A percentile compares a stretch with the other conserved stretches of the same genome.
These are phyloP conservation scores for Debaryomyces maramus DNA, from an alignment of 805 yeast species.

Conservation along the genomic window DNA sequence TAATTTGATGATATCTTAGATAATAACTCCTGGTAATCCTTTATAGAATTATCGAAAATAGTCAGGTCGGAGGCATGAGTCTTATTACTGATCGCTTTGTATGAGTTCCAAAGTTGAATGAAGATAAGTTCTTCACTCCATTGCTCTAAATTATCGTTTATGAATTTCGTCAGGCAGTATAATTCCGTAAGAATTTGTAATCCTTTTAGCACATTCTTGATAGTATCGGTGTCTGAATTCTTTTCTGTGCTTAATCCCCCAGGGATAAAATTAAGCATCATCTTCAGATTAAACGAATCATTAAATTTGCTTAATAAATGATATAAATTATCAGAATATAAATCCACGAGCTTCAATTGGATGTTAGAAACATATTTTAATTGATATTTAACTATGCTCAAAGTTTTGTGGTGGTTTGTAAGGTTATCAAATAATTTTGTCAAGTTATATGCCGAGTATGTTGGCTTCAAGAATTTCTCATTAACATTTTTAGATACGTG, in stretches of 20 bases:
- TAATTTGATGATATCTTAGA: constrained; percentile 20
- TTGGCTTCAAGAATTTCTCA: constrained; percentile 42
- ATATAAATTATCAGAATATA: constrained; percentile 45
- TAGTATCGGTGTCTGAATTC: constrained; percentile 19
- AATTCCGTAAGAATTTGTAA: constrained; percentile 31
- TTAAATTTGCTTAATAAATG: constrained; percentile 45
- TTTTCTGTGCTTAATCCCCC: constrained; percentile 34
- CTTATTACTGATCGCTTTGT: constrained; percentile 19
- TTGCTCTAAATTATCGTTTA: constrained; percentile 27
- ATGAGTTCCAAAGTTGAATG: constrained; percentile 40
- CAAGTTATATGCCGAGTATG: constrained; percentile 59
- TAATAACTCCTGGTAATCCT: constrained; percentile 22
- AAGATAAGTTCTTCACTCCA: constrained; percentile 42
- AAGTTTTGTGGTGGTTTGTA: constrained; percentile 53
- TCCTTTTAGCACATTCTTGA: constrained; percentile 23
- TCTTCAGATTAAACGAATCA: constrained; percentile 32
- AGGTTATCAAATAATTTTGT: constrained; percentile 57
- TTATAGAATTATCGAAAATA: constrained; percentile 29
- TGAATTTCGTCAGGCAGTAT: constrained; percentile 35
- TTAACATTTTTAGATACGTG: constrained; percentile 14
- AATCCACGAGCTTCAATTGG: constrained; percentile 57
- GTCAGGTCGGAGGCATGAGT: constrained; percentile 18
- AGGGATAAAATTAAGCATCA: constrained; percentile 35
- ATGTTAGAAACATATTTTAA: constrained; percentile 56
- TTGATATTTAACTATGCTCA: constrained; percentile 51